These are phyloP conservation scores for Hypoxylon fragiforme DNA, from an alignment of 495 filamentous ascomycete species.

Conservation along the genomic window DNA sequence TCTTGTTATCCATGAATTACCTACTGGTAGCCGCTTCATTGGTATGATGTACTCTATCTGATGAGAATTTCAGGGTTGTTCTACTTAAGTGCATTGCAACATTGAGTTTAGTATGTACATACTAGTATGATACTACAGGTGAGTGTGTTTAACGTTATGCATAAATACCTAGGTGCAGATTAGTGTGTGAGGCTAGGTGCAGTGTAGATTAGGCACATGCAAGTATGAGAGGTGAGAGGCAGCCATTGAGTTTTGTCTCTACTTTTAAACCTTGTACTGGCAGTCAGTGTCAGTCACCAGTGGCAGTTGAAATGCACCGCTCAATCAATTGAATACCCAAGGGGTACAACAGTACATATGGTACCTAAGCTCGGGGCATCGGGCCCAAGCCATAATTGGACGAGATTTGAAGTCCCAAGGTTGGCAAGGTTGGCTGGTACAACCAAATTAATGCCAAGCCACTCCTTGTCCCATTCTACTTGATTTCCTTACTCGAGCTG, in stretches of 20 bases:
- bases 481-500: slow-evolving; percentile 16
- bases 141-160: too few species aligned
- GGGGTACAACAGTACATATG: too few species aligned
- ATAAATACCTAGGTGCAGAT: background rate
- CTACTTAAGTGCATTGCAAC: too few species aligned
- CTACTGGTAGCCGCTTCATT: background rate
- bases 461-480: slow-evolving; percentile 24
- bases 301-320: background rate
- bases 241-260: background rate
- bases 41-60: background rate
- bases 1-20: too few species aligned
- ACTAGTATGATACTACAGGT: too few species aligned
- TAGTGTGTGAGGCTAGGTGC: background rate
- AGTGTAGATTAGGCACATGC: too few species aligned
- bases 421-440: background rate
- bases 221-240: background rate
- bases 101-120: too few species aligned
- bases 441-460: slow-evolving; percentile 29
- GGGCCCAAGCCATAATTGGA: too few species aligned
- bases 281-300: background rate
- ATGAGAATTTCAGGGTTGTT: too few species aligned
- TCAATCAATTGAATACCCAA: background rate
- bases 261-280: too few species aligned
- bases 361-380: too few species aligned
- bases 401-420: background rate